Evolutionary conservation across 1,284 basidiomycete species (phyloP).

Genomic region (Fistulinella cinereoalba): DNA sequence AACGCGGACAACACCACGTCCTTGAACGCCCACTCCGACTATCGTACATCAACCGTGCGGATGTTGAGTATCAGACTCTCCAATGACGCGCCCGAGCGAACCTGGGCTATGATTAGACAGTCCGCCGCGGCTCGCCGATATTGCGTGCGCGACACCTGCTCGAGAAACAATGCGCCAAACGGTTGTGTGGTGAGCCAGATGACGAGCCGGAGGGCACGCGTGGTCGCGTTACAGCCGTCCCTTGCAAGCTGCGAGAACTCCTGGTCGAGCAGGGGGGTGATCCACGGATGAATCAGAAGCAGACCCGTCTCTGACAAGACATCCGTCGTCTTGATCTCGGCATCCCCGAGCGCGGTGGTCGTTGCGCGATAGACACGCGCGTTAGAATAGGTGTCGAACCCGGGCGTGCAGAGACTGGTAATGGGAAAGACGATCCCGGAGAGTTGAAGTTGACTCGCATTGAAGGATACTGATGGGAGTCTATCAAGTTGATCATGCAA

Average conservation of each 20-base stretch:
- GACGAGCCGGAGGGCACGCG: background rate
- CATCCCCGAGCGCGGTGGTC: background rate
- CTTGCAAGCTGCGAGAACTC: too few species aligned
- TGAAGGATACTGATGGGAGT: background rate
- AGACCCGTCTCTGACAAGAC: background rate
- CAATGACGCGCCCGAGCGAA: too few species aligned
- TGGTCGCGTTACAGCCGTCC: background rate
- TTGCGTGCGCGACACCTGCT: background rate
- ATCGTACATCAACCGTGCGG: too few species aligned
- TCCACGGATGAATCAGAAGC: background rate
- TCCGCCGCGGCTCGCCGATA: background rate
- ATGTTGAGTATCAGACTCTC: too few species aligned
- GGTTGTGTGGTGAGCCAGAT: background rate
- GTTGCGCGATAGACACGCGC: background rate
- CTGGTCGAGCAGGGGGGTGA: background rate
- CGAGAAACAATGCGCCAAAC: background rate
- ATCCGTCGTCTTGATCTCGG: background rate
- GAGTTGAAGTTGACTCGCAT: background rate
- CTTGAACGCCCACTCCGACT: too few species aligned
- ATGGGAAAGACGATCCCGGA: background rate
- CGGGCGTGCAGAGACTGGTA: rapidly evolving
- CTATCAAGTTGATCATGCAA: background rate
- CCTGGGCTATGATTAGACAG: background rate
- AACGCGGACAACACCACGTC: too few species aligned
- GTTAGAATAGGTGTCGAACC: too few species aligned